Evolutionary conservation across 106 monocot genomes (phyloP).

Genomic region (Ottelia alismoides): DNA sequence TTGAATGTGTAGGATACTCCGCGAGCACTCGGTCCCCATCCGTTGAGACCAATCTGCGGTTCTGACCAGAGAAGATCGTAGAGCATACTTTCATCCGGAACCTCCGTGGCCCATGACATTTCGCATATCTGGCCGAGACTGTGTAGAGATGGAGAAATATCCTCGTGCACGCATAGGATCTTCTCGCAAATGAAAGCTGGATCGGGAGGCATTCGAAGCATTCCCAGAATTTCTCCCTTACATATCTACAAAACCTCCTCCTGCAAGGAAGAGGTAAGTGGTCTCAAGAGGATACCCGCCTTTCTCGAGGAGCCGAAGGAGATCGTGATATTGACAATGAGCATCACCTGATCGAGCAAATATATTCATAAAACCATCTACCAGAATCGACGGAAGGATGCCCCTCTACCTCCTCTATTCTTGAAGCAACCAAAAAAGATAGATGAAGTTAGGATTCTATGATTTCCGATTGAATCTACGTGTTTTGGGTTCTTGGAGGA

Average conservation of each 20-base stretch:
- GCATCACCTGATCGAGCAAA: slow-evolving; percentile 33
- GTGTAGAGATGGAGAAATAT: slow-evolving; percentile 34
- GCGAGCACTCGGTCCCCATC: slow-evolving; percentile 30
- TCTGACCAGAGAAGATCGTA: slow-evolving; percentile 51
- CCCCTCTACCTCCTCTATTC: too few relatives aligned
- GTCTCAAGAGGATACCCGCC: slow-evolving; percentile 33
- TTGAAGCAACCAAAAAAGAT: too few relatives aligned
- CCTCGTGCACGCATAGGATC: slow-evolving; percentile 46
- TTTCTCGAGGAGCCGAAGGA: slow-evolving; percentile 27
- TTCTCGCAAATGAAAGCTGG: slow-evolving; percentile 31
- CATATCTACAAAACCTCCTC: slow-evolving; percentile 20
- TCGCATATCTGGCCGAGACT: slow-evolving; percentile 33
- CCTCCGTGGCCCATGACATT: slow-evolving; percentile 27
- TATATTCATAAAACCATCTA: too few relatives aligned
- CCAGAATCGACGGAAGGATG: too few relatives aligned
- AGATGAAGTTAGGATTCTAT: too few relatives aligned
- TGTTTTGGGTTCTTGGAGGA: too few relatives aligned
- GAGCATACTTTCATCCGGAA: slow-evolving; percentile 33
- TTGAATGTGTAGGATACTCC: slow-evolving; percentile 38
- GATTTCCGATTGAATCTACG: too few relatives aligned
- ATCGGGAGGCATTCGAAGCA: slow-evolving; percentile 51
- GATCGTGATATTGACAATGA: slow-evolving; percentile 37
- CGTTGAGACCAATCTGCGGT: slow-evolving; percentile 22
- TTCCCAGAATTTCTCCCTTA: slow-evolving; percentile 34
- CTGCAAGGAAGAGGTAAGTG: slow-evolving; percentile 46